A percentile compares a stretch with the other conserved stretches of the same genome.
Evolutionary conservation across 345 rosid genomes (phyloP).

Genomic region (Cardamine resedifolia): DNA sequence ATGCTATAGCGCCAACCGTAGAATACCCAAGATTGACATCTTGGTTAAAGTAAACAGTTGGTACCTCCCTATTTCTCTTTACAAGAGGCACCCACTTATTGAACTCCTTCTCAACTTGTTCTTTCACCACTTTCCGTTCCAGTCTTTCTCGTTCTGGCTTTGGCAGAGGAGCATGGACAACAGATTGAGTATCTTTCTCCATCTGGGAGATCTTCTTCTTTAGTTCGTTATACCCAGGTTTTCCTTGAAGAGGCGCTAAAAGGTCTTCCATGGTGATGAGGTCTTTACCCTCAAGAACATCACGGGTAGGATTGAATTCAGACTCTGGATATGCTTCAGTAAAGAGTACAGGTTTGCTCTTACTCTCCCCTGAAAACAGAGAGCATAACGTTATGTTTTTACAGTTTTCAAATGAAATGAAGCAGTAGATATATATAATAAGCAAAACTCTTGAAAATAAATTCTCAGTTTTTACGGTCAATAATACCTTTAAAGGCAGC

Average conservation of each 20-base stretch:
- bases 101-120: slow-evolving; percentile 57
- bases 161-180: slow-evolving; percentile 75
- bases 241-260: slow-evolving; percentile 62
- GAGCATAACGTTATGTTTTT: not conserved
- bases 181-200: slow-evolving; percentile 49
- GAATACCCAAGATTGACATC: slow-evolving; percentile 71
- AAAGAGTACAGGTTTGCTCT: slow-evolving; percentile 48
- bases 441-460: slow-evolving; percentile 5
- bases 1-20: slow-evolving; percentile 91
- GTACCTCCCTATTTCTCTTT: slow-evolving; percentile 86
- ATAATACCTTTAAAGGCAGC: slow-evolving; percentile 76
- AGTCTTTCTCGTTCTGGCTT: slow-evolving; percentile 67
- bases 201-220: slow-evolving; percentile 51
- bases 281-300: slow-evolving; percentile 72
- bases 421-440: not conserved
- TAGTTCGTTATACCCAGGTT: slow-evolving; percentile 58
- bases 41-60: slow-evolving; percentile 71
- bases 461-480: not conserved
- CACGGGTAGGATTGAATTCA: slow-evolving; percentile 82
- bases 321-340: slow-evolving; percentile 89
- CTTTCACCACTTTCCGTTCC: slow-evolving; percentile 73
- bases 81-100: slow-evolving; percentile 76
- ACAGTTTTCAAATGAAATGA: slow-evolving; percentile 10
- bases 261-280: slow-evolving; percentile 63
- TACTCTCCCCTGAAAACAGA: slow-evolving; percentile 55